Percentiles rank a stretch among this genome's conserved stretches.
phyloP scores from a whole-genome alignment of 495 filamentous ascomycete genomes.

The Aspergillus homomorphus region DNA sequence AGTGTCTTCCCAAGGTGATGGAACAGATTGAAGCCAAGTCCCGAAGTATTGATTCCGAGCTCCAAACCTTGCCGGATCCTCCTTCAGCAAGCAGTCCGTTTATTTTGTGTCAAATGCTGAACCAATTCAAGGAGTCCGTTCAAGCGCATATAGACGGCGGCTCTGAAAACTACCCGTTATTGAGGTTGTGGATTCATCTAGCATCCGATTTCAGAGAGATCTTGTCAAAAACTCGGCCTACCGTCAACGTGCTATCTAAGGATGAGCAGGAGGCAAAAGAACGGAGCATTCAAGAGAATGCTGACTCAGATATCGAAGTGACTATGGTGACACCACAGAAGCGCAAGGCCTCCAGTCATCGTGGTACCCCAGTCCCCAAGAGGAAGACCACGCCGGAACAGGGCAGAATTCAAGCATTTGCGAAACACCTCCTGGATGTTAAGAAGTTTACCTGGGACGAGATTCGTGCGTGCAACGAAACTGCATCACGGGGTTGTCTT shows the following conservation, averaged over 20 bases:
- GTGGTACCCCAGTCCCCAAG: background rate
- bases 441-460: slow-evolving; percentile 31
- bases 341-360: slow-evolving; percentile 15
- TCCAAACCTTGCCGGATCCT: slow-evolving; percentile 54
- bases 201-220: slow-evolving; percentile 36
- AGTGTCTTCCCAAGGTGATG: slow-evolving; percentile 58
- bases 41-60: slow-evolving; percentile 40
- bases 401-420: background rate
- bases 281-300: slow-evolving; percentile 1
- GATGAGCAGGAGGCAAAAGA: background rate
- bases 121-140: slow-evolving; percentile 30
- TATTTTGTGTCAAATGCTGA: slow-evolving; percentile 35
- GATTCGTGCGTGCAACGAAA: slow-evolving; percentile 34
- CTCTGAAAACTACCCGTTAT: slow-evolving; percentile 27
- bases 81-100: slow-evolving; percentile 40
- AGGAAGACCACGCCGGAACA: background rate
- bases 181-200: slow-evolving; percentile 36
- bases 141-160: slow-evolving; percentile 36
- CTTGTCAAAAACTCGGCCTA: slow-evolving; percentile 33
- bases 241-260: slow-evolving; percentile 22
- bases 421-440: too few species aligned
- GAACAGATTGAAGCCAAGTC: slow-evolving; percentile 53
- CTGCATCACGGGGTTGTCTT: slow-evolving; percentile 36
- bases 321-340: slow-evolving; percentile 15
- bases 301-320: slow-evolving; percentile 34